A percentile compares a stretch with the other conserved stretches of the same genome.
Evolutionary conservation across 305 asterid species (phyloP).

Genomic region (Fraxinus nigra): DNA sequence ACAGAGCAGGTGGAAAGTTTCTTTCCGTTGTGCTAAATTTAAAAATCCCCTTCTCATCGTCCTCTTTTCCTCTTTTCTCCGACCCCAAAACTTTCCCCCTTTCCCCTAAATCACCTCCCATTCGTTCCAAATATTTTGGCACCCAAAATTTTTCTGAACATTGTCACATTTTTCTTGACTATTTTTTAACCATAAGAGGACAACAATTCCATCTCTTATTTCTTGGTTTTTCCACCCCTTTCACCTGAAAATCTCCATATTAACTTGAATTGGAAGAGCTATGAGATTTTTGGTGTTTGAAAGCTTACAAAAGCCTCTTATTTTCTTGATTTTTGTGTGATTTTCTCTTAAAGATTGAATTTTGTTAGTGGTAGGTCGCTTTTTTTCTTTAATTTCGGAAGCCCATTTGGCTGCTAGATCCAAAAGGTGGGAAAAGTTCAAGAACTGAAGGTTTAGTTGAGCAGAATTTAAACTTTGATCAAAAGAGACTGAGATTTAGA

Average conservation of each 20-base stretch:
- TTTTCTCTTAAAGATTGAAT: not conserved
- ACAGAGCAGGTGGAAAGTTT: not conserved
- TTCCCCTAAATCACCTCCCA: not conserved
- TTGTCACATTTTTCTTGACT: not conserved
- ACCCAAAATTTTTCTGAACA: not conserved
- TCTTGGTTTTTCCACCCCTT: not conserved
- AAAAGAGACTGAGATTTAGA: not conserved
- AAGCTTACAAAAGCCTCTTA: not conserved
- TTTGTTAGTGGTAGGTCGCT: not conserved
- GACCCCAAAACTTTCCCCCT: not conserved
- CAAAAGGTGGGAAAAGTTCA: not conserved
- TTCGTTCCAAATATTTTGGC: not conserved
- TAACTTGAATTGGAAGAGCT: not conserved
- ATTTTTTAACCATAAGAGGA: not conserved
- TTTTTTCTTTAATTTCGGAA: not conserved
- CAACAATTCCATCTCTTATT: not conserved
- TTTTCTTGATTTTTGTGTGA: not conserved
- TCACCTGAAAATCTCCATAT: not conserved
- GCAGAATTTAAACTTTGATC: not conserved
- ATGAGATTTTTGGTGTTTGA: not conserved
- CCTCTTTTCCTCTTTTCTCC: not conserved
- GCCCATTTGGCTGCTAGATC: not conserved
- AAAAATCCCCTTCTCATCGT: not conserved
- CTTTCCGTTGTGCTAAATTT: not conserved
- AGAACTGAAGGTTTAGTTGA: not conserved